Evolutionary conservation across 352 stramenopile species (phyloP).

Genomic region (Phytophthora citricola): DNA sequence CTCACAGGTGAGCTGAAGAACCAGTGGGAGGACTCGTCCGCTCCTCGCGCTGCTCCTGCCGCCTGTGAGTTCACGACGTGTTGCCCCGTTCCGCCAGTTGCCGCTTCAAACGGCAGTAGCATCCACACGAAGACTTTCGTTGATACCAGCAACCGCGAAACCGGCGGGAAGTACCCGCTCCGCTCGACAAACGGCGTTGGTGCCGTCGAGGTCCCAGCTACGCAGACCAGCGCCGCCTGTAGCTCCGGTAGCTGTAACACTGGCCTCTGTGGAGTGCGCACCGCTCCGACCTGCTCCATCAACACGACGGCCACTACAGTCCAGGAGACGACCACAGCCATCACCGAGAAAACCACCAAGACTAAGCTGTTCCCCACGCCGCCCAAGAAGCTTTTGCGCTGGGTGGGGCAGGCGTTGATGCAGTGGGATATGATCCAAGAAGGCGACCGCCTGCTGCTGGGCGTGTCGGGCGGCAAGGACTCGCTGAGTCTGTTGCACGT

Average conservation of each 20-base stretch:
- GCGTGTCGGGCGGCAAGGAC: conserved; percentile 98
- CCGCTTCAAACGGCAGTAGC: conserved; percentile 23
- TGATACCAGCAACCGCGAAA: conserved; percentile 36
- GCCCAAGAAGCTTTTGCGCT: conserved; percentile 82
- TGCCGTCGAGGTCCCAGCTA: conserved; percentile 13
- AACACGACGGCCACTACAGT: conserved; percentile 29
- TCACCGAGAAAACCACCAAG: conserved; percentile 54
- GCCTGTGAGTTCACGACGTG: conserved; percentile 23
- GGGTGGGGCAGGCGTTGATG: conserved; percentile 90
- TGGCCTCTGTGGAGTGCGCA: conserved; percentile 12
- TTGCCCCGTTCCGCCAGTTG: conserved; percentile 16
- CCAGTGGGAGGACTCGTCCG: conserved; percentile 47
- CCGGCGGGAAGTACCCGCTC: conserved; percentile 63
- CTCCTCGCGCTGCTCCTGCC: conserved; percentile 1
- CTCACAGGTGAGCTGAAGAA: conserved; percentile 45
- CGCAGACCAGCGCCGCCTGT: conserved; percentile 16
- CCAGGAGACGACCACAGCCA: conserved; percentile 48
- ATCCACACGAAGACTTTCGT: conserved; percentile 26
- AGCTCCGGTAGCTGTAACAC: conserved; percentile 33
- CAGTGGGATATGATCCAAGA: conserved; percentile 97
- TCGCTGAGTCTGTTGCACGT: conserved; percentile 97
- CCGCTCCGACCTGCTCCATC: conserved; percentile 23
- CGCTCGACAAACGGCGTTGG: conserved; percentile 34
- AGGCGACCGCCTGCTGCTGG: conserved; percentile 94
- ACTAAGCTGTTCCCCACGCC: conserved; percentile 68